Evolutionary conservation across 2,329 filamentous ascomycete species (phyloP), one percentile per base, ranked within the genome.

Genomic region (Tolypocladium paradoxum): DNA sequence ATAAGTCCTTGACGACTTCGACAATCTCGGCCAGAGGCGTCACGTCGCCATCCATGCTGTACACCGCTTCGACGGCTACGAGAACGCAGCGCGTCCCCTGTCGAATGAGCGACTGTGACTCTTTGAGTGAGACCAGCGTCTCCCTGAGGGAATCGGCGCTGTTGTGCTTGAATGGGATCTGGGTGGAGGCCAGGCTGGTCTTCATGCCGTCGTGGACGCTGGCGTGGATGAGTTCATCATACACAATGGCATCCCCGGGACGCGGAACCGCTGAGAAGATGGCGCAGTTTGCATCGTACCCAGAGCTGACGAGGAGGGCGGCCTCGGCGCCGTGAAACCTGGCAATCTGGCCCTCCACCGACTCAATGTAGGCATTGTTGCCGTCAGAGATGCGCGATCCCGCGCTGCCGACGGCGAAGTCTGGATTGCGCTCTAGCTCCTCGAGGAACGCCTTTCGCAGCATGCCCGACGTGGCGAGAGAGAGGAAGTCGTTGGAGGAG

Each of bases 181-280:
- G 73, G 38, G 68, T 63, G 1, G 68, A 65, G 0, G 82, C 81
- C 6, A 80, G 69, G 12, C 74, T 77, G 4, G 76, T 63, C n/a
- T 72, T 68, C 77, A 87, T 85, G 1, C 83, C 84, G 56, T 85
- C 82, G 54, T 82, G 81, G 0, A 77, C 75, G 63, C 81, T 86
- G 0, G 85, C 85, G 59, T 88, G 85, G 4, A 87, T 78, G 16
- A 82, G 70, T 57, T 81, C 81, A 64, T 88, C 84, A 55, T 83
- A 83, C 0, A 88, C 60, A 22, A 88, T 74, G 1, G 73, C 62
- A 60, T 82, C 79, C 0, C 76, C 77, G 0, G 71, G 70, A 31
- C 74, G 75, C 0, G 78, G 78, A 16, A 82, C 64, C 34, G 71
- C 71, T 0, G 72, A 66, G 22, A 75, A 73, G 12, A 81, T 72